phyloP scores from a whole-genome alignment of 1,284 basidiomycete species.

The Meira nashicola region DNA sequence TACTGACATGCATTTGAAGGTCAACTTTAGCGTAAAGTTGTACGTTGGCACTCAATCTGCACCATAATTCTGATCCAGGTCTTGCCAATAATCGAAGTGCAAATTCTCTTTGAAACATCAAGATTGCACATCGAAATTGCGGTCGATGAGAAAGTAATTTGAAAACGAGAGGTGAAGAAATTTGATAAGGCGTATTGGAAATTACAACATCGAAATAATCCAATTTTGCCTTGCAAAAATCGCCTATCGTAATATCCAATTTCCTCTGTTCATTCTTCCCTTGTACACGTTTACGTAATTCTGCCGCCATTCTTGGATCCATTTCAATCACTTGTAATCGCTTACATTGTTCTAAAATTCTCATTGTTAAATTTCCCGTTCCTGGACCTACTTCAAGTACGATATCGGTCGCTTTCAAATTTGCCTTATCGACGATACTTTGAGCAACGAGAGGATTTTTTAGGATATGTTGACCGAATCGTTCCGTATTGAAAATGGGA shows the following conservation, averaged over 20 bases:
- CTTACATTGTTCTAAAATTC: slow-evolving; percentile 89
- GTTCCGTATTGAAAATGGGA: slow-evolving; percentile 67
- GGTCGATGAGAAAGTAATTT: slow-evolving; percentile 93
- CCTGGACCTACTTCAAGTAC: slow-evolving; percentile 98
- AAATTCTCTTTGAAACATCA: slow-evolving; percentile 99
- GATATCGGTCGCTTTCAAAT: slow-evolving; percentile 86
- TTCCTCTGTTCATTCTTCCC: slow-evolving; percentile 97
- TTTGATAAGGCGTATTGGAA: slow-evolving; percentile 98
- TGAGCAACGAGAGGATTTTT: slow-evolving; percentile 88
- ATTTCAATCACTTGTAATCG: slow-evolving; percentile 91
- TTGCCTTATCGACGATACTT: slow-evolving; percentile 65
- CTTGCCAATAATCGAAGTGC: slow-evolving; percentile 84
- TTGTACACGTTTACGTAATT: slow-evolving; percentile 92
- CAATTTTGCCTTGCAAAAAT: slow-evolving; percentile 85
- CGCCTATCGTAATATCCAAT: slow-evolving; percentile 87
- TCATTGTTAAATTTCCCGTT: slow-evolving; percentile 92
- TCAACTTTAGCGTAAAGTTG: slow-evolving; percentile 94
- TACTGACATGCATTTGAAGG: slow-evolving; percentile 90
- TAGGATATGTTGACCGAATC: slow-evolving; percentile 94
- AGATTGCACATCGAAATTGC: slow-evolving; percentile 84
- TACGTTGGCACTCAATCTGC: slow-evolving; percentile 87
- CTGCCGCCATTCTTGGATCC: slow-evolving; percentile 98
- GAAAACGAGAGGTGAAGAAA: slow-evolving; percentile 95
- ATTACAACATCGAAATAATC: slow-evolving; percentile 99
- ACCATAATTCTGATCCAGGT: slow-evolving; percentile 84